Evolutionary conservation across 2,329 filamentous ascomycete species (phyloP).

Genomic region (Elsinoe ampelina): DNA sequence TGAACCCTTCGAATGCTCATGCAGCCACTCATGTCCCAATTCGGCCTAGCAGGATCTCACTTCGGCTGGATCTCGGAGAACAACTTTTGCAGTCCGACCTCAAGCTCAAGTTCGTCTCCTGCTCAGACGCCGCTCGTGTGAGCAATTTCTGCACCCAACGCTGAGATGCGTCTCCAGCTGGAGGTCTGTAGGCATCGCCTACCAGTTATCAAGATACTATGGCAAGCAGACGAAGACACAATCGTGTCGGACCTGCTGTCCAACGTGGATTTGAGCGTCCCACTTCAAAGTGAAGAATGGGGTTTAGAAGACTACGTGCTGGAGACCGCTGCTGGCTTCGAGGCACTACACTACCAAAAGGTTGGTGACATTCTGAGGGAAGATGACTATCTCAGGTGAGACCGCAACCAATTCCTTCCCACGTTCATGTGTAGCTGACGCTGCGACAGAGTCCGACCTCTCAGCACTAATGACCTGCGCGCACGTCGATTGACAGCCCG

Average conservation of each 20-base stretch:
- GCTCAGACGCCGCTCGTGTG: background rate
- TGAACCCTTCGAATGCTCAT: background rate
- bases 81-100: background rate
- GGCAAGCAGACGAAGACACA: constrained; percentile 46
- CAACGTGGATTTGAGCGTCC: constrained; percentile 68
- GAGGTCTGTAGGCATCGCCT: constrained; percentile 63
- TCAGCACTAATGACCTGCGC: constrained; percentile 65
- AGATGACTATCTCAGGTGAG: constrained; percentile 74
- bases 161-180: constrained; percentile 60
- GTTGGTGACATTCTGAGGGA: constrained; percentile 63
- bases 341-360: constrained; percentile 77
- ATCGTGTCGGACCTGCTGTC: constrained; percentile 70
- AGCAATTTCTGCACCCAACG: background rate
- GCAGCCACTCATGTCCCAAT: background rate
- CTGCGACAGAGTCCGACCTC: constrained; percentile 60
- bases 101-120: background rate
- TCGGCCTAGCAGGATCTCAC: background rate
- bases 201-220: constrained; percentile 63
- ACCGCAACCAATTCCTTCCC: constrained; percentile 17
- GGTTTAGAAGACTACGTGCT: constrained; percentile 84
- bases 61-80: constrained; percentile 5
- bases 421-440: constrained; percentile 7
- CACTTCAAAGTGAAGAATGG: constrained; percentile 73
- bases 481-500: constrained; percentile 65
- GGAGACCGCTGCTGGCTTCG: constrained; percentile 61